A percentile compares a stretch with the other conserved stretches of the same genome.
phyloP scores from a whole-genome alignment of 805 yeast genomes.

The Phaffomyces thermotolerans region DNA sequence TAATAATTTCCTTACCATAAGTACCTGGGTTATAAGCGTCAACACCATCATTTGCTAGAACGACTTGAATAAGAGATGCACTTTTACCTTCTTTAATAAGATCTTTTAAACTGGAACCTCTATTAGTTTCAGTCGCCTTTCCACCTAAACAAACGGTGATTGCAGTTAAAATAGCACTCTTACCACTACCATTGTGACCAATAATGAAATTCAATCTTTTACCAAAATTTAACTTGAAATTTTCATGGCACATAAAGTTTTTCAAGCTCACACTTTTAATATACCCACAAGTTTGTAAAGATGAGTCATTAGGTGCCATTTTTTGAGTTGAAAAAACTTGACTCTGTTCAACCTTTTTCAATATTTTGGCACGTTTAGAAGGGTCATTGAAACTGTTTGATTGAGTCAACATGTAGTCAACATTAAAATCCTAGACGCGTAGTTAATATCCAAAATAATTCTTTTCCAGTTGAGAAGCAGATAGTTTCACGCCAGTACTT shows the following conservation, averaged over 20 bases:
- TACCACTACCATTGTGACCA: constrained; percentile 90
- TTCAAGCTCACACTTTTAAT: constrained; percentile 54
- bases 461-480: background rate
- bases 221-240: constrained; percentile 67
- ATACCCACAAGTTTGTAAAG: constrained; percentile 45
- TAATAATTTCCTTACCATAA: constrained; percentile 61
- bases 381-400: background rate
- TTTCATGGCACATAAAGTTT: constrained; percentile 87
- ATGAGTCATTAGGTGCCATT: background rate
- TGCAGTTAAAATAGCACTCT: constrained; percentile 82
- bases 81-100: constrained; percentile 72
- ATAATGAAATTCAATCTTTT: constrained; percentile 80
- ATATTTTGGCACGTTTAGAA: constrained; percentile 4
- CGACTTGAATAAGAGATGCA: constrained; percentile 60
- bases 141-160: constrained; percentile 85
- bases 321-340: constrained; percentile 11
- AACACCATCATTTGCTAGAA: constrained; percentile 55
- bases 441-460: background rate
- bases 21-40: constrained; percentile 56
- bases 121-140: constrained; percentile 76
- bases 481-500: background rate
- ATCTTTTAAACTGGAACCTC: constrained; percentile 67
- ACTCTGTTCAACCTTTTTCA: constrained; percentile 1
- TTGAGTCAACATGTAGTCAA: constrained; percentile 18
- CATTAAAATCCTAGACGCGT: constrained; percentile 9